Percentiles rank a stretch among this genome's conserved stretches.
Evolutionary conservation across 805 yeast genomes (phyloP).

Genomic region (Groenewaldozyma salmanticensis): DNA sequence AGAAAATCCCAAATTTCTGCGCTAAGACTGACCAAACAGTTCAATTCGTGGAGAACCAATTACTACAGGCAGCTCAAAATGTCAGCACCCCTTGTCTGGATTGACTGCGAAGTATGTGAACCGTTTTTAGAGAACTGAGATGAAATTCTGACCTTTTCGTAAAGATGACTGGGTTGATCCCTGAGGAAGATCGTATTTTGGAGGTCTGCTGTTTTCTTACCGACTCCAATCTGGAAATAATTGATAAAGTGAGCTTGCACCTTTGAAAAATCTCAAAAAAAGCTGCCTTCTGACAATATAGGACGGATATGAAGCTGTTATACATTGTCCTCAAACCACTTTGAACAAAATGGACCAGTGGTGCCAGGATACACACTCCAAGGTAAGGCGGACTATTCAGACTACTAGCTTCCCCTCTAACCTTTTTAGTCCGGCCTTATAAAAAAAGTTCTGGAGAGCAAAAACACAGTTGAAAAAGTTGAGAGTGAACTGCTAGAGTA

Average conservation of each 20-base stretch:
- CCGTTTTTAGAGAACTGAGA: too few species aligned
- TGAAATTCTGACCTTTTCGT: too few species aligned
- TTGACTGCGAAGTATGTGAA: constrained; percentile 70
- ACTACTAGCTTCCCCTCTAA: constrained; percentile 1
- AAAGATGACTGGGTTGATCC: constrained; percentile 85
- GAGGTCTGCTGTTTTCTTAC: constrained; percentile 90
- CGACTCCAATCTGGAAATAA: constrained; percentile 62
- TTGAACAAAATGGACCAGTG: constrained; percentile 77
- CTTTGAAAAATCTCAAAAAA: neutral
- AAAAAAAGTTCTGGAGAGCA: constrained; percentile 49
- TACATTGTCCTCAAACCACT: constrained; percentile 52
- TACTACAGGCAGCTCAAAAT: too few species aligned
- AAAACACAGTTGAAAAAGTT: constrained; percentile 48
- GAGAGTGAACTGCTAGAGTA: constrained; percentile 57
- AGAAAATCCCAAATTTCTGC: too few species aligned
- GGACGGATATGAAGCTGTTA: constrained; percentile 69
- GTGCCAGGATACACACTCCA: constrained; percentile 78
- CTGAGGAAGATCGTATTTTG: constrained; percentile 70
- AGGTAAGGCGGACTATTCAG: constrained; percentile 25
- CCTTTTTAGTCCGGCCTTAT: constrained; percentile 50
- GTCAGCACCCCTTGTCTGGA: constrained; percentile 58
- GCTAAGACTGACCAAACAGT: too few species aligned
- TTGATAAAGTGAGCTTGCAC: constrained; percentile 39
- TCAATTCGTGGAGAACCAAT: too few species aligned
- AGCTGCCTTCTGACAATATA: constrained; percentile 3